phyloP scores from a whole-genome alignment of 495 filamentous ascomycete genomes.

The Podospora pseudocomata region DNA sequence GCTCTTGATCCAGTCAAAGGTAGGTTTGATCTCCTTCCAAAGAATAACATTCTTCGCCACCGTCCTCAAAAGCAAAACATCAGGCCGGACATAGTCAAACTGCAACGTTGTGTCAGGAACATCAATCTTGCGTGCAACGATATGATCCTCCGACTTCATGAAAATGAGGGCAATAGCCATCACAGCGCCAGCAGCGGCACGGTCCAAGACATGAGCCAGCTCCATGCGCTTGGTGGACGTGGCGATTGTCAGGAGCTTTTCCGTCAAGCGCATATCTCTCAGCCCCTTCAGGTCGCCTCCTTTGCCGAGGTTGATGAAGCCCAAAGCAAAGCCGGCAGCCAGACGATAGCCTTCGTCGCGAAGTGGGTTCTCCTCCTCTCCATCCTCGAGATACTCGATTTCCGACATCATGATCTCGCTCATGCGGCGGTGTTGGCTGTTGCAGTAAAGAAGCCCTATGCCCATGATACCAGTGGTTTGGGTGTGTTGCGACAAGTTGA shows the following conservation, averaged over 20 bases:
- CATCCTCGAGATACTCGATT: constrained; percentile 77
- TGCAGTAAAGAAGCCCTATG: constrained; percentile 89
- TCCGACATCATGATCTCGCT: constrained; percentile 98
- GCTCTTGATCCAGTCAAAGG: constrained; percentile 65
- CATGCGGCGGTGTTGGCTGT: constrained; percentile 96
- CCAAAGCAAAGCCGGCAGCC: constrained; percentile 89
- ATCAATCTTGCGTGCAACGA: constrained; percentile 88
- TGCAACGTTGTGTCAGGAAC: constrained; percentile 83
- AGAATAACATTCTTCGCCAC: constrained; percentile 90
- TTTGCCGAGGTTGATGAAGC: constrained; percentile 90
- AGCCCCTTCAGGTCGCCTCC: constrained; percentile 83
- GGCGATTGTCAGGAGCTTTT: constrained; percentile 78
- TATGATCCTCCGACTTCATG: constrained; percentile 91
- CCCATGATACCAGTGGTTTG: constrained; percentile 98
- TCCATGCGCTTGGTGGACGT: constrained; percentile 83
- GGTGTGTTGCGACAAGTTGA: constrained; percentile 89
- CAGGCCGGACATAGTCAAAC: constrained; percentile 92
- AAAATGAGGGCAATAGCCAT: constrained; percentile 91
- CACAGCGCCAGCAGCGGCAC: constrained; percentile 84
- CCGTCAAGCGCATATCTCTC: constrained; percentile 89
- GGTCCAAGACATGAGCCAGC: constrained; percentile 85
- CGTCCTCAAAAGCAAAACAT: constrained; percentile 86
- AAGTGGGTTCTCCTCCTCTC: constrained; percentile 67
- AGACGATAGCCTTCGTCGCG: constrained; percentile 93
- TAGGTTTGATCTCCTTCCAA: constrained; percentile 77